Evolutionary conservation across 805 yeast species (phyloP), one percentile per base, ranked within the genome.

Genomic region (Yamadazyma philogaea): DNA sequence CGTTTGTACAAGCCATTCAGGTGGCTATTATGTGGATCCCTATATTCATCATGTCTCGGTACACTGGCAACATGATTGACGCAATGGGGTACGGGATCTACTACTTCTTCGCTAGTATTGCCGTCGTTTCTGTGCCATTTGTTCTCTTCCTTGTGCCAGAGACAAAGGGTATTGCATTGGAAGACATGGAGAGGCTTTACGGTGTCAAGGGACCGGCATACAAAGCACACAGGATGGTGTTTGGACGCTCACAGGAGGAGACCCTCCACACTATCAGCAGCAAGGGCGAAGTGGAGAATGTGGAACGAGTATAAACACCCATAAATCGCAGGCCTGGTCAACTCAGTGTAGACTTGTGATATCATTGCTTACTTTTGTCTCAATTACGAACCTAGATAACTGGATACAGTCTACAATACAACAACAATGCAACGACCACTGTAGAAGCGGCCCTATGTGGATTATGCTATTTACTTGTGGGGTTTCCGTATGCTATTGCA

Each of bases 21-120:
- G 72, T 75, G 1, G 60, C 73, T 11, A 60, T 69, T 21, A 68
- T 70, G 41, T 73, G 78, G 78, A 65, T 71, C 47, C 70, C 76
- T 67, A 74, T 73, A 7, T 74, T 74, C 50, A 64, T 74, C 44
- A 68, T 73, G 60, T 74, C 75, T 6, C 60, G 75, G 45, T 68
- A 65, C 47, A 67, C 77, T 7, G 67, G 72, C 18, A 57, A 70
- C 44, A 74, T 75, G 60, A 63, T 73, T 36, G 56, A 57, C 17
- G 54, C 57, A 21, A 70, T 74, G 58, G 64, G 66, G 3, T 74
- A 67, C 51, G 75, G 74, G 17, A 60, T 70, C 32, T 73, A 68
- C 52, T 70, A 72, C 50, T 61, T 74, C 46, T 68, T 68, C 51
- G 73, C 66, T 1, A 28, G 59, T 10, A 51, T 61, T 39, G 51